Evolutionary conservation across 2,329 filamentous ascomycete genomes (phyloP), one percentile per base, ranked within the genome.

Genomic region (Epichloe sp.): DNA sequence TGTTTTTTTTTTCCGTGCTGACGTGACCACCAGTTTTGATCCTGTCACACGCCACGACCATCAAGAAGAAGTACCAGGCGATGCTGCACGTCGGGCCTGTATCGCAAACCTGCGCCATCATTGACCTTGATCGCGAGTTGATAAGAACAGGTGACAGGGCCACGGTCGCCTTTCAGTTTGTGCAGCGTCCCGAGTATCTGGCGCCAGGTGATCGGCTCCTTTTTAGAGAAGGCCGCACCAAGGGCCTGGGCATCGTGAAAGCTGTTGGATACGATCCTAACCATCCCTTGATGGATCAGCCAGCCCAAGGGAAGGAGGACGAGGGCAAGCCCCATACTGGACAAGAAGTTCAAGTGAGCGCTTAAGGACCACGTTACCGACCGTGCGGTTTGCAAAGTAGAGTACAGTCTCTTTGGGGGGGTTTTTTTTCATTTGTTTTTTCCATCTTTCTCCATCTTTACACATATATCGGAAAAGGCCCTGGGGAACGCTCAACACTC

Each of bases 71-170:
- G 61, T 98, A 98, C 58, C 93, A 98, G 71, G 93, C 93, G 0
- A 98, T 97, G 90, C 77, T 98, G 21, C 93, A 98, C 60, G 90
- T 98, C 4, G 93, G 93, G 0, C 87, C 93, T 0, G 86, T 98
- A 43, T 88, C 86, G 41, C 93, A 98, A 70, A 98, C 93, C 0
- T 98, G 93, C 63, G 83, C 89, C 11, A 96, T 98, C 63, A 95
- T 98, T 61, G 93, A 96, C 62, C 93, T 98, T 57, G 93, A 98
- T 64, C 83, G 91, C n/a, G 86, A 86, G 26, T 93, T 90, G 61
- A 96, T 98, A 57, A 82, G 93, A 7, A 96, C 91, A 0, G 93
- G 93, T 10, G 93, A 97, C 65, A 78, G 91, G n/a, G 93, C 93
- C 2, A 83, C 83, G 0, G 93, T 98, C 1, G 93, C 91, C 0